Evolutionary conservation across 345 rosid genomes (phyloP).

Genomic region (Balakata baccata): DNA sequence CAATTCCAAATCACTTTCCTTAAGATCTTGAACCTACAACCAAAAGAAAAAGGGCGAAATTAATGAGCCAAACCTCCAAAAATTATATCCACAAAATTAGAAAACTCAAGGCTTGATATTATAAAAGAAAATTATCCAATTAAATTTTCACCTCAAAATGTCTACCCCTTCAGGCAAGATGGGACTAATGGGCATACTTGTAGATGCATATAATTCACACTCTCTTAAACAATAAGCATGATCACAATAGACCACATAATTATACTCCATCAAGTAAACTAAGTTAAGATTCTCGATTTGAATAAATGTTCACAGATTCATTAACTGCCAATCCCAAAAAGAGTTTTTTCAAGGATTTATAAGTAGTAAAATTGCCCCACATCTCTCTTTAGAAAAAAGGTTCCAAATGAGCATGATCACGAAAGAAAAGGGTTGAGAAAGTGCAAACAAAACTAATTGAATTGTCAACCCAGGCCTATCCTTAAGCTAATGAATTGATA

Average conservation of each 20-base stretch:
- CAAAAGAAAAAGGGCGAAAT: constrained; percentile 3
- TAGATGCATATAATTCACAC: neutral
- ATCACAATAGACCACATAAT: neutral
- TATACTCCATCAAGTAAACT: neutral
- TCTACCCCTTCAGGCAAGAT: neutral
- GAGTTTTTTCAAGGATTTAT: too few species aligned
- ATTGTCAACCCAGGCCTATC: too few species aligned
- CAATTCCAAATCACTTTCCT: constrained; percentile 65
- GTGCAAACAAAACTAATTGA: too few species aligned
- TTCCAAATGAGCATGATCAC: too few species aligned
- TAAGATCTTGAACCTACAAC: constrained; percentile 67
- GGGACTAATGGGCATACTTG: neutral
- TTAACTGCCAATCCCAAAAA: too few species aligned
- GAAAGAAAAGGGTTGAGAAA: too few species aligned
- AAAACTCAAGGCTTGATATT: neutral
- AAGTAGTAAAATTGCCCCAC: too few species aligned
- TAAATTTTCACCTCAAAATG: neutral
- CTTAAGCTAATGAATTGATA: too few species aligned
- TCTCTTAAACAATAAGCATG: neutral
- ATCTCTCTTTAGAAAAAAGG: too few species aligned
- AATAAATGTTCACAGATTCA: too few species aligned
- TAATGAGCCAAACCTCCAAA: neutral
- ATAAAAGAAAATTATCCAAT: neutral
- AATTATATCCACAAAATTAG: neutral
- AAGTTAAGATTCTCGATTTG: too few species aligned